Evolutionary conservation across 768 basidiomycete species (phyloP), one percentile per base, ranked within the genome.

Genomic region (Gymnopilus junonius): DNA sequence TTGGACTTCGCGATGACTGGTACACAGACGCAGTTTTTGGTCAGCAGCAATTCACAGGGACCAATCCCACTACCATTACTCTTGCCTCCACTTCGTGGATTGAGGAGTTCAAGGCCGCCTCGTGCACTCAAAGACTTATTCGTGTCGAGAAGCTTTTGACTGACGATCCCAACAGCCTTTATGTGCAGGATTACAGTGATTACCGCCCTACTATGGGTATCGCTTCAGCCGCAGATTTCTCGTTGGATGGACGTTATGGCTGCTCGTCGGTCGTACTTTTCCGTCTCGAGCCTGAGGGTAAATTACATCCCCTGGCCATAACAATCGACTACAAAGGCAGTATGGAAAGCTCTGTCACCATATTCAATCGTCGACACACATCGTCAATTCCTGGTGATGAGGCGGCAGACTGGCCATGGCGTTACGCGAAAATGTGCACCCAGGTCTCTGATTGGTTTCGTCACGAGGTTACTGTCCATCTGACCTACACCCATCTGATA

Each of bases 11-110:
- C 34, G 31, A 59, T 25, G 75, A 76, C 59, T 76, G 75, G 75
- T 74, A 71, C 46, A 73, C 71, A n/a, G 75, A 76, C 50, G 71
- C 71, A 20, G 73, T 68, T 17, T 76, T 73, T 55, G 73, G 65
- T 8, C 73, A 74, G 39, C 75, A 76, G 55, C 69, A 70, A 45
- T 71, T 76, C 42, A 73, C 70, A 31, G 75, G 75, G 14, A 61
- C 69, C 32, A 74, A 76, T 55, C 71, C 75, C 11, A 71, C 72
- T 25, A 70, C 67, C 17, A 70, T 75, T 50, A 66, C 65, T 2
- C 61, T 66, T 12, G 74, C 73, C 8, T 53, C 68, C n/a, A 37
- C 27, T 11, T 39, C 51, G 27, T 73, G 71, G 73, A 55, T 73
- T 21, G 14, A 45, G 43, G n/a, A 4, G 21, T 45, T 45, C 43